Evolutionary conservation across 2,329 filamentous ascomycete genomes (phyloP), one percentile per base, ranked within the genome.

Genomic region (Colletotrichum musicola): DNA sequence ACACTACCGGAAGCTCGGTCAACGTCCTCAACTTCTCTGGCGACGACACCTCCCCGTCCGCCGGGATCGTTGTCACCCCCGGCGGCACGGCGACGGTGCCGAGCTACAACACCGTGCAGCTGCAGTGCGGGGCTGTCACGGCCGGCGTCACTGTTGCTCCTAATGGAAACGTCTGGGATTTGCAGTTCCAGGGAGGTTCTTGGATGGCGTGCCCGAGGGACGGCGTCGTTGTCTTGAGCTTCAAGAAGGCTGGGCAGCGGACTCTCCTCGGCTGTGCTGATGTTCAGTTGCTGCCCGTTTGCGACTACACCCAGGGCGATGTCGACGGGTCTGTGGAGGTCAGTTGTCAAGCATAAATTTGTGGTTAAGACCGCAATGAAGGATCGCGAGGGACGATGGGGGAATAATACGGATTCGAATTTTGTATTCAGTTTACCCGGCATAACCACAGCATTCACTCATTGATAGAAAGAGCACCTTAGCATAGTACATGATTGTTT

Each of bases 211-310:
- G 49, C 25, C 38, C 22, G 4, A n/a, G 22, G 5, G 49, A 54
- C 25, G 38, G 38, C 0, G 47, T 22, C 13, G 35, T 54, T 4
- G 38, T 54, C 7, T 13, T 62, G 49, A 62, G 59, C 35, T 62
- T 62, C 59, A 62, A 54, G 59, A 35, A 62, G 38, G 38, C 49
- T 12, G 59, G 59, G 6, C 59, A 54, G 25, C 44, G 49, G 27
- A 44, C 59, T 6, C 14, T 53, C 18, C 27, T 53, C 25, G 38
- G 49, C 3, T 62, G 59, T n/a, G 49, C 59, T 4, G 49, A 53
- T 22, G 35, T 62, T 16, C 49, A 62, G 59, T 38, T 62, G 16
- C 22, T 54, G 30, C 6, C 59, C 38, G 14, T 62, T 12, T 62
- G 22, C 40, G 38, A 38, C 0, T 3, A 4, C 18, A 12, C n/a